Evolutionary conservation across 2,329 filamentous ascomycete species (phyloP), one percentile per base, ranked within the genome.

Genomic region (Arthroderma sp.): DNA sequence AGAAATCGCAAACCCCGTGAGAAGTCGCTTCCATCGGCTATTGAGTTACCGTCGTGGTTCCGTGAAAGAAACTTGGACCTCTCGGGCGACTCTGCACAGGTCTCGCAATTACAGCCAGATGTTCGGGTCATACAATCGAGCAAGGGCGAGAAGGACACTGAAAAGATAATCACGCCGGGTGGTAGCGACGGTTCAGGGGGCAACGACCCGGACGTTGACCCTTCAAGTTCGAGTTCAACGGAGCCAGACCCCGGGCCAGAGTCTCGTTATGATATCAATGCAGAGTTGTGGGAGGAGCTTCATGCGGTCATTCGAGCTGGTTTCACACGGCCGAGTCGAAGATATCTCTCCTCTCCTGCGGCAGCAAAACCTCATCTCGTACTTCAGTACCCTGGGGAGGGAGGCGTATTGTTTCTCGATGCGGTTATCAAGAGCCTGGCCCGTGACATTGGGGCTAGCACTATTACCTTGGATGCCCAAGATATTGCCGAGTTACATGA

Each of bases 351-450:
- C 41, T 65, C 66, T n/a, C 70, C 71, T 39, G 64, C 70, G 2
- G 63, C 66, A 27, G 59, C 63, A 29, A 76, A 75, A 50, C 71
- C 75, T 3, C 73, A 81, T 51, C 61, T 79, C 11, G 66, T 75
- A 4, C 62, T 82, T 8, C 72, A 78, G 46, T 80, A 77, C 50
- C 75, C 77, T 1, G 69, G 70, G 28, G 68, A 73, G 36, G 72
- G 74, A 39, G 73, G 68, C 34, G 74, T 70, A 45, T 58, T 61
- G 39, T 71, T 74, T 49, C 62, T 85, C 32, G 72, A 80, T 50
- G 62, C 66, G 3, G 66, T 84, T n/a, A 74, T 88, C 1, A 70
- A 76, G 48, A 71, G 76, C 42, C 66, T 82, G 37, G 82, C 83
- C 0, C 65, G 66, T 8, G 71, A 77, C 31, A 65, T 83, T 66